Percentiles rank a stretch among this genome's conserved stretches.
Evolutionary conservation across 495 filamentous ascomycete genomes (phyloP).

Genomic region (Aspergillus campestris): DNA sequence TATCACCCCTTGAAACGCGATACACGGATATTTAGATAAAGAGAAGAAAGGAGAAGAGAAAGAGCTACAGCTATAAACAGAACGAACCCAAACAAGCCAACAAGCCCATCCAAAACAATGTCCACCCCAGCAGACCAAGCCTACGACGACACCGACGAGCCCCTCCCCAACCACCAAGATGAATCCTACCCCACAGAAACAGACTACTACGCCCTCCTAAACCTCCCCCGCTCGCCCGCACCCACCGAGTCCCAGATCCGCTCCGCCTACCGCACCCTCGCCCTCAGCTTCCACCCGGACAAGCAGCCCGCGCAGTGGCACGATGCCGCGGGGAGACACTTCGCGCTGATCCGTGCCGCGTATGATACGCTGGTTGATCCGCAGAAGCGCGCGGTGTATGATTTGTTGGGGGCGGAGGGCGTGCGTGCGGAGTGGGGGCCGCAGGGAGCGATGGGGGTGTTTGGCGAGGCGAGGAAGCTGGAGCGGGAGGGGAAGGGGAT

Average conservation of each 20-base stretch:
- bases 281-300: slow-evolving; percentile 51
- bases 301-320: slow-evolving; percentile 43
- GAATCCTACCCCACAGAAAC: slow-evolving; percentile 23
- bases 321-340: slow-evolving; percentile 39
- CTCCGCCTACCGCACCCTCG: slow-evolving; percentile 42
- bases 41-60: too few relatives aligned
- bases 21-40: too few relatives aligned
- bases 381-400: slow-evolving; percentile 48
- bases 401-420: slow-evolving; percentile 39
- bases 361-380: slow-evolving; percentile 49
- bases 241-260: slow-evolving; percentile 44
- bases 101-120: too few relatives aligned
- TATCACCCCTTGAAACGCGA: too few relatives aligned
- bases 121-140: background rate
- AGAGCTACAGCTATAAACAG: too few relatives aligned
- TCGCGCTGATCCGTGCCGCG: slow-evolving; percentile 41
- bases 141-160: background rate
- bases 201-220: slow-evolving; percentile 47
- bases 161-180: slow-evolving; percentile 9
- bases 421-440: slow-evolving; percentile 35
- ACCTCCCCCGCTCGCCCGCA: slow-evolving; percentile 34
- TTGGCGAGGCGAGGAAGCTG: slow-evolving; percentile 20
- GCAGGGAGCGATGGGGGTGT: slow-evolving; percentile 26
- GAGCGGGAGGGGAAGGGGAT: slow-evolving; percentile 16
- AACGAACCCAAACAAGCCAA: too few relatives aligned